These are phyloP conservation scores for Artomyces pyxidatus DNA, from an alignment of 768 basidiomycete species.

Conservation along the genomic window DNA sequence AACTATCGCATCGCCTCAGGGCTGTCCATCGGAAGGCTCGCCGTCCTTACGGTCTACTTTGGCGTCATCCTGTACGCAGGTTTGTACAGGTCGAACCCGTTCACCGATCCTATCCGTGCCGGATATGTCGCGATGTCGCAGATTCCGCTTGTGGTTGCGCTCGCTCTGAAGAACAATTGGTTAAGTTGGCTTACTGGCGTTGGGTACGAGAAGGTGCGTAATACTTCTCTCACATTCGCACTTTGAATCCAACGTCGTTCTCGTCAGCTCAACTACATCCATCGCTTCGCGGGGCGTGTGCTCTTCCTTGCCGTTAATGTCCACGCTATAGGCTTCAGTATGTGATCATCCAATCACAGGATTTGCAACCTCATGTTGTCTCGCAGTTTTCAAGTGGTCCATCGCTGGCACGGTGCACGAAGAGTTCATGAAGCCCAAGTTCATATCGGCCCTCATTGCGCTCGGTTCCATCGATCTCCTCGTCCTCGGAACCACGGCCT, in stretches of 20 bases:
- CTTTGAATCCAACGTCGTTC: too few relatives aligned
- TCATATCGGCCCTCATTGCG: slow-evolving; percentile 26
- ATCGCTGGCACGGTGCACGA: background rate
- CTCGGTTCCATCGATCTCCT: slow-evolving; percentile 29
- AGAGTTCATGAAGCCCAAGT: background rate
- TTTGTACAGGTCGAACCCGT: slow-evolving; percentile 27
- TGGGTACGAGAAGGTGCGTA: slow-evolving; percentile 45
- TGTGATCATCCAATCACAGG: slow-evolving; percentile 12
- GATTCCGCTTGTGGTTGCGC: slow-evolving; percentile 34
- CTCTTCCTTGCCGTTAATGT: slow-evolving; percentile 33
- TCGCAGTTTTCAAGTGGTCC: slow-evolving; percentile 8
- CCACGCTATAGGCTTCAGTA: slow-evolving; percentile 35
- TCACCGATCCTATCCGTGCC: slow-evolving; percentile 25
- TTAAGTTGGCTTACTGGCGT: slow-evolving; percentile 32
- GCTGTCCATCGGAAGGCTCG: slow-evolving; percentile 30
- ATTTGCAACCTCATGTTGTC: too few relatives aligned
- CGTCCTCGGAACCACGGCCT: slow-evolving; percentile 31
- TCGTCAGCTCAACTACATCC: slow-evolving; percentile 43
- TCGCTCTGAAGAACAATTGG: slow-evolving; percentile 44
- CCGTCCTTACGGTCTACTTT: slow-evolving; percentile 30
- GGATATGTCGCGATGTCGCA: slow-evolving; percentile 35
- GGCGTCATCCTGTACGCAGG: slow-evolving; percentile 28
- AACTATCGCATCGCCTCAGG: slow-evolving; percentile 27
- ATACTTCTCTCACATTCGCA: background rate
- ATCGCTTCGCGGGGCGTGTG: slow-evolving; percentile 43